phyloP scores from a whole-genome alignment of 305 asterid species.

The Fraxinus dipetala region DNA sequence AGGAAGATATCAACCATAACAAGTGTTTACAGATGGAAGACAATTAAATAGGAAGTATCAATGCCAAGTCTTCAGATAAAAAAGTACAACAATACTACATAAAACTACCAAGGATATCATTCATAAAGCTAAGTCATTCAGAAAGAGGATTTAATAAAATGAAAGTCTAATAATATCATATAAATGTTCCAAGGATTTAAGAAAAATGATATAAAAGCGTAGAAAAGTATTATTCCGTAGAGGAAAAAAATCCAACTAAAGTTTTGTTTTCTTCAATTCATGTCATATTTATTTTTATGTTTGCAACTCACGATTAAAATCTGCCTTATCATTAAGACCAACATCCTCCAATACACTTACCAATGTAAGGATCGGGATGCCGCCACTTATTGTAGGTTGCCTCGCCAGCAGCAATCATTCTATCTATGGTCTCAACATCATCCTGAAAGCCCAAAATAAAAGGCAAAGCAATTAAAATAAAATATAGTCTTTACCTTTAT shows the following conservation, averaged over 20 bases:
- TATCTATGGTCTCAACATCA: conserved; percentile 76
- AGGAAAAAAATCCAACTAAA: neutral
- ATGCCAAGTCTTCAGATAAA: neutral
- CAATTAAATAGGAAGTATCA: neutral
- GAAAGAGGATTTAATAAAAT: neutral
- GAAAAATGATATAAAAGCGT: neutral
- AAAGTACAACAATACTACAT: neutral
- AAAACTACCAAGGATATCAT: neutral
- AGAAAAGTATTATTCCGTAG: neutral
- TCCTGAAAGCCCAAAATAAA: conserved; percentile 44
- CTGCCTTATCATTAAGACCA: neutral
- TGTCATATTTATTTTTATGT: neutral
- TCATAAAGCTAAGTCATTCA: neutral
- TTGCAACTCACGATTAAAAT: neutral
- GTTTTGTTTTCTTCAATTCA: neutral
- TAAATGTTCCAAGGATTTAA: neutral
- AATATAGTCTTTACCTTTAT: neutral
- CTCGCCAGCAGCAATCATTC: conserved; percentile 71
- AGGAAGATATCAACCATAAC: neutral
- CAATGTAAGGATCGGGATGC: conserved; percentile 94
- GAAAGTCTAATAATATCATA: neutral
- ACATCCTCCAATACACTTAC: conserved; percentile 35
- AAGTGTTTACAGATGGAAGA: neutral
- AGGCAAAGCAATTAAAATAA: conserved; percentile 2
- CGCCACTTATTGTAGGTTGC: conserved; percentile 66